Percentiles rank a stretch among this genome's conserved stretches.
Conservation (phyloP, 441 rosid species). For the Pelargonium citronellum region DNA sequence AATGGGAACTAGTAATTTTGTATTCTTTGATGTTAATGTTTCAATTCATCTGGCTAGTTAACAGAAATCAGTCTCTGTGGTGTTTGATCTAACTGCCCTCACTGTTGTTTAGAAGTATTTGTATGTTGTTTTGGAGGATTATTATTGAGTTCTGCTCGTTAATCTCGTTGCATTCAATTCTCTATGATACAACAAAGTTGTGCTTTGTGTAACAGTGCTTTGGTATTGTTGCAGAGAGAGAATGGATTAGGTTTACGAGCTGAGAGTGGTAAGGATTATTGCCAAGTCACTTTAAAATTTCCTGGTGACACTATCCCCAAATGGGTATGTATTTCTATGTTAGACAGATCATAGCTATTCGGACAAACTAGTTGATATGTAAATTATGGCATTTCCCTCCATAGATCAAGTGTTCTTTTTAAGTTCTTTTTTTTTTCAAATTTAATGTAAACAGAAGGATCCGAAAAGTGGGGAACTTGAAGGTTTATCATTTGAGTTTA, state of each 20-base stretch:
- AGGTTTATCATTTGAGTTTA: slow-evolving; percentile 66
- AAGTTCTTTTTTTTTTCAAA: neutral
- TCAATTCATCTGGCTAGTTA: neutral
- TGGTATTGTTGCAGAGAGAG: slow-evolving; percentile 50
- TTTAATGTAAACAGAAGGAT: slow-evolving; percentile 50
- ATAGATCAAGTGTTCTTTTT: neutral
- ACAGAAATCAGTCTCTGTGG: neutral
- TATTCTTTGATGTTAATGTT: neutral
- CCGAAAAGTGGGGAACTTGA: slow-evolving; percentile 79
- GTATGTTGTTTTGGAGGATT: neutral
- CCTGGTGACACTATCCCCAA: slow-evolving; percentile 70
- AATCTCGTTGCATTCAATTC: neutral
- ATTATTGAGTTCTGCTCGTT: neutral
- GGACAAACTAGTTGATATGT: neutral
- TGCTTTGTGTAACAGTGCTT: slow-evolving; percentile 7
- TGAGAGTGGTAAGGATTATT: slow-evolving; percentile 50
- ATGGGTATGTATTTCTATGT: slow-evolving; percentile 50
- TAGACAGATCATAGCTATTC: neutral
- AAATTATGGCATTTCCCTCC: neutral
- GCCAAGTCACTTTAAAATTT: slow-evolving; percentile 57
- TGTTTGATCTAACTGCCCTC: neutral
- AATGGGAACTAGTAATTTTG: neutral
- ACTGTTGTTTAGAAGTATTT: neutral
- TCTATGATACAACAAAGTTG: neutral
- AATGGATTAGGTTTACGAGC: slow-evolving; percentile 88